A percentile compares a stretch with the other conserved stretches of the same genome.
These are phyloP conservation scores for Alternaria sp. DNA, from an alignment of 2,329 filamentous ascomycete species.

Conservation along the genomic window DNA sequence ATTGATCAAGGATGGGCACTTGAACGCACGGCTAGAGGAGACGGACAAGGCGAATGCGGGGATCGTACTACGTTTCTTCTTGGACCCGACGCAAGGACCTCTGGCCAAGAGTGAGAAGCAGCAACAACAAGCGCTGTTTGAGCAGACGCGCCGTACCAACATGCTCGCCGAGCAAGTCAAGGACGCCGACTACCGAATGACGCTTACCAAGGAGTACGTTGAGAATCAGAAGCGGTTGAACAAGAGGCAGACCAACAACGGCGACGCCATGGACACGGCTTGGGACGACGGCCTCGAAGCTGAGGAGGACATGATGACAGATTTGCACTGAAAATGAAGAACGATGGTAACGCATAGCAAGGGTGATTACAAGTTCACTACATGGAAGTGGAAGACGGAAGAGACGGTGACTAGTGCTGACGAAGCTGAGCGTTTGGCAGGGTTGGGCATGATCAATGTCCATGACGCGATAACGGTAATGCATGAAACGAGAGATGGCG, in stretches of 20 bases:
- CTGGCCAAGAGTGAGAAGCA: slow-evolving; percentile 49
- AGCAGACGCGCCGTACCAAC: slow-evolving; percentile 59
- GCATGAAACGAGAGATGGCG: slow-evolving; percentile 34
- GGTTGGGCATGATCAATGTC: slow-evolving; percentile 11
- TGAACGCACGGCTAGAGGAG: slow-evolving; percentile 60
- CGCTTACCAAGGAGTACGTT: slow-evolving; percentile 65
- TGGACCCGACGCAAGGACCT: slow-evolving; percentile 45
- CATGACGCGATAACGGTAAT: slow-evolving; percentile 36
- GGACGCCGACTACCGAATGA: slow-evolving; percentile 62
- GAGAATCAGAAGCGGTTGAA: slow-evolving; percentile 58
- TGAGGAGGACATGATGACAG: slow-evolving; percentile 50
- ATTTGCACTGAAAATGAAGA: slow-evolving; percentile 33
- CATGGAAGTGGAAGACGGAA: background rate
- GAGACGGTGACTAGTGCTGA: background rate
- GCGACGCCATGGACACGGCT: slow-evolving; percentile 46
- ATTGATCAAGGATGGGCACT: slow-evolving; percentile 58
- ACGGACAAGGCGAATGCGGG: slow-evolving; percentile 44
- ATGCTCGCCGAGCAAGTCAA: slow-evolving; percentile 59
- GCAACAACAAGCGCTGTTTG: slow-evolving; percentile 53
- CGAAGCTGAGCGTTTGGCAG: background rate
- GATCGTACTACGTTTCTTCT: slow-evolving; percentile 62
- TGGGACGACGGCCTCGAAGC: slow-evolving; percentile 43
- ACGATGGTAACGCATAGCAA: background rate
- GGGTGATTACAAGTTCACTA: background rate
- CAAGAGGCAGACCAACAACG: slow-evolving; percentile 46